phyloP scores from a whole-genome alignment of 2,329 filamentous ascomycete genomes.

The Monosporascus sp. region DNA sequence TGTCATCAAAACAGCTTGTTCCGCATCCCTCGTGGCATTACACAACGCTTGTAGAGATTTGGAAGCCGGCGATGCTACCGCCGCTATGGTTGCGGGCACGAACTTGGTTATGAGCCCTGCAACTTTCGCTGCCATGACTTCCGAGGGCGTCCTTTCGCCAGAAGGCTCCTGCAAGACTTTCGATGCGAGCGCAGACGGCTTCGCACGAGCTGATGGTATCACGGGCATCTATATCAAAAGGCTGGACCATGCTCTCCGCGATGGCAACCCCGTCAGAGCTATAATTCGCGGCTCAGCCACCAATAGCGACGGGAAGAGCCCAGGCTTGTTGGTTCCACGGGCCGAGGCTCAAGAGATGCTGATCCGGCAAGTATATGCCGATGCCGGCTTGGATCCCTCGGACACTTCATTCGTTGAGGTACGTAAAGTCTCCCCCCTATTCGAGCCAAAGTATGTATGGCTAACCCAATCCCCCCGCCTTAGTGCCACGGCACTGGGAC shows the following conservation, averaged over 20 bases:
- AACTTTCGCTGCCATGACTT: conserved; percentile 12
- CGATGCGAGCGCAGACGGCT: conserved; percentile 36
- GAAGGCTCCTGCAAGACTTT: conserved; percentile 24
- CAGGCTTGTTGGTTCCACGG: conserved; percentile 34
- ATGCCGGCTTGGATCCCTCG: conserved; percentile 9
- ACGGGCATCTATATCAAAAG: conserved; percentile 35
- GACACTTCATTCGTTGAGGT: conserved; percentile 20
- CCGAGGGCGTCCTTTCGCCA: conserved; percentile 18
- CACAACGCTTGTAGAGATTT: conserved; percentile 23
- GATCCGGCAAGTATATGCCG: conserved; percentile 23
- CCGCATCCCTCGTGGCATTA: conserved; percentile 19
- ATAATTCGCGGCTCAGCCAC: conserved; percentile 26
- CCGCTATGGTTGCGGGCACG: conserved; percentile 25
- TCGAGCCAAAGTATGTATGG: neutral
- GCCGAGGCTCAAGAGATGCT: conserved; percentile 20
- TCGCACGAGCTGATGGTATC: conserved; percentile 38
- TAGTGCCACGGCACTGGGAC: conserved; percentile 32
- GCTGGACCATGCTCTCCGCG: conserved; percentile 29
- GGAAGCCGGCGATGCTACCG: conserved; percentile 16
- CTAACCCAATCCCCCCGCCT: neutral
- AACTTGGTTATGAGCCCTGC: conserved; percentile 18
- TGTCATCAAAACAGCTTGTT: conserved; percentile 25
- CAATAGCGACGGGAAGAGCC: conserved; percentile 33
- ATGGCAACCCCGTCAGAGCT: conserved; percentile 17
- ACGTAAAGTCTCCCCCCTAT: conserved; percentile 1